Percentiles rank a stretch among this genome's conserved stretches.
These are phyloP conservation scores for Beauveria asiatica DNA, from an alignment of 2,329 filamentous ascomycete species.

Conservation along the genomic window DNA sequence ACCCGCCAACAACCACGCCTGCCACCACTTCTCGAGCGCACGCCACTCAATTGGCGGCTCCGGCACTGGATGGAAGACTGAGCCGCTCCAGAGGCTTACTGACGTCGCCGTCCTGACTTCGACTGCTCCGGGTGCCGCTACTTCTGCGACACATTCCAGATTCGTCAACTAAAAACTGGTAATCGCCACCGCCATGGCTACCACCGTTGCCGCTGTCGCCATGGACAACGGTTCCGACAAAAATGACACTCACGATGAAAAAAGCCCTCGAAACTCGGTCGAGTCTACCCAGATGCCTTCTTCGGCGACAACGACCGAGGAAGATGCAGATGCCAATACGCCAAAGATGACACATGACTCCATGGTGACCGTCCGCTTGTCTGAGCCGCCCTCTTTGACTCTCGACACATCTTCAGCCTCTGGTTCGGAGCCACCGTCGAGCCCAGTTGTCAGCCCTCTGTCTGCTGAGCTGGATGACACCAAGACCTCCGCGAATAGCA, in stretches of 20 bases:
- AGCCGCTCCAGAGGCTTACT: neutral
- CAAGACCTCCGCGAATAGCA: slow-evolving; percentile 19
- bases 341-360: slow-evolving; percentile 51
- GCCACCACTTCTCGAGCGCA: neutral
- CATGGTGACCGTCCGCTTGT: slow-evolving; percentile 69
- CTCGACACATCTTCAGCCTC: slow-evolving; percentile 36
- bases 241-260: neutral
- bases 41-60: slow-evolving; percentile 11
- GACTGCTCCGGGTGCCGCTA: neutral
- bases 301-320: neutral
- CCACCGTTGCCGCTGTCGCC: neutral
- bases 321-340: slow-evolving; percentile 21
- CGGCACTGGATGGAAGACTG: slow-evolving; percentile 9
- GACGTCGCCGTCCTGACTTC: neutral
- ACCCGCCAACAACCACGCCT: neutral
- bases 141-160: slow-evolving; percentile 3
- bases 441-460: neutral
- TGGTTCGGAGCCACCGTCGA: slow-evolving; percentile 8
- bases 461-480: slow-evolving; percentile 7
- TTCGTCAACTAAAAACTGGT: neutral
- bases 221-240: neutral
- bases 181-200: slow-evolving; percentile 5
- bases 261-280: neutral
- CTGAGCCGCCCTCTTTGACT: slow-evolving; percentile 48
- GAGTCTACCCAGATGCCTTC: slow-evolving; percentile 13